Conservation (phyloP, 2,329 filamentous ascomycete species). For the Akanthomyces lecanii region DNA sequence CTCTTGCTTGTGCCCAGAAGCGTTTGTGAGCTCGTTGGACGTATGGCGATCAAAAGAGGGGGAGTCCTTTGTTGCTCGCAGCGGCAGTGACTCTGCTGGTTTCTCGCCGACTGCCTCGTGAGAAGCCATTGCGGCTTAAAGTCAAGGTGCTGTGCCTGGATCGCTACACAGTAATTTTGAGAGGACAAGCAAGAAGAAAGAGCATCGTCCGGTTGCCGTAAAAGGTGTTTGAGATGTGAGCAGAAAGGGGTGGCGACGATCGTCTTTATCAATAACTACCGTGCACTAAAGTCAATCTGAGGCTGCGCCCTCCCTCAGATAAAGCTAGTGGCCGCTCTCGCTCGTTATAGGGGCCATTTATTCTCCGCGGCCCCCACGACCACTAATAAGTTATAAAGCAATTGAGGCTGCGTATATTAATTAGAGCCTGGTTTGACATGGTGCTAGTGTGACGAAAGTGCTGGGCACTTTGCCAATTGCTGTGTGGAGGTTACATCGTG, state of each 20-base stretch:
- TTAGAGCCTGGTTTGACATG: too few relatives aligned
- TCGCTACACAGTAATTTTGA: background rate
- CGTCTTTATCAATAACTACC: background rate
- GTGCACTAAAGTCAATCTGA: background rate
- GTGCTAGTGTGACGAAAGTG: too few relatives aligned
- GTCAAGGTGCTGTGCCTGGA: too few relatives aligned
- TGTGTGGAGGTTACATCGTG: too few relatives aligned
- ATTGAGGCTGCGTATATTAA: background rate
- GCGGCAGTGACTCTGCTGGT: background rate
- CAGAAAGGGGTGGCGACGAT: background rate
- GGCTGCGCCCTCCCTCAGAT: background rate
- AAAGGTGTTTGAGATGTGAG: background rate
- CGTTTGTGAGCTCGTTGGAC: conserved; percentile 4
- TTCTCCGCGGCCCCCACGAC: background rate
- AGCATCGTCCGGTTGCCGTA: too few relatives aligned
- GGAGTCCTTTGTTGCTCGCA: background rate
- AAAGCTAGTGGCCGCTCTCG: background rate
- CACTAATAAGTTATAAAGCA: background rate
- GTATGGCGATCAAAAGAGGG: background rate
- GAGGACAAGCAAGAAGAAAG: background rate
- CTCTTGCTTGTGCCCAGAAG: conserved; percentile 20
- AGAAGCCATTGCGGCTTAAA: background rate
- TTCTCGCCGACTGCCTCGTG: background rate
- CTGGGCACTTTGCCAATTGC: too few relatives aligned
- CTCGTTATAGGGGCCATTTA: background rate